Evolutionary conservation across 805 yeast species (phyloP).

Genomic region (Candida xiaguanensis): DNA sequence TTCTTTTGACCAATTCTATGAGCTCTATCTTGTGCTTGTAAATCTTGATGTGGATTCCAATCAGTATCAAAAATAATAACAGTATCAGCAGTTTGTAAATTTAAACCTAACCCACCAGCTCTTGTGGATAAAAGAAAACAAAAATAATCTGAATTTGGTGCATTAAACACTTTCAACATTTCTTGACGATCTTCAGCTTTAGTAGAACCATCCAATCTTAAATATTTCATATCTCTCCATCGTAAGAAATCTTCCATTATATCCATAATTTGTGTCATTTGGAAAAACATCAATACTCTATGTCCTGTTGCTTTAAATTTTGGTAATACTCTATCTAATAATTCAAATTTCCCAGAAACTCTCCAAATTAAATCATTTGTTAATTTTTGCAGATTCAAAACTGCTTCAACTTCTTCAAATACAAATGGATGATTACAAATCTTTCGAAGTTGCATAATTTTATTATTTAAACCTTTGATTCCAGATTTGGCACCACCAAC

Average conservation of each 20-base stretch:
- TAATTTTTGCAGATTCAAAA: conserved; percentile 57
- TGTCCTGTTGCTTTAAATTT: conserved; percentile 74
- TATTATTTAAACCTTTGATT: conserved; percentile 73
- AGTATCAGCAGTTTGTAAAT: conserved; percentile 84
- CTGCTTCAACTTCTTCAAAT: conserved; percentile 74
- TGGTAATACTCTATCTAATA: conserved; percentile 70
- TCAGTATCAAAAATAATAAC: conserved; percentile 84
- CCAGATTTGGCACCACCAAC: conserved; percentile 62
- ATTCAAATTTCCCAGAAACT: conserved; percentile 76
- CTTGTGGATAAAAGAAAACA: conserved; percentile 77
- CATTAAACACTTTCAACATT: conserved; percentile 70
- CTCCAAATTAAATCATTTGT: conserved; percentile 73
- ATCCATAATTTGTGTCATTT: conserved; percentile 88
- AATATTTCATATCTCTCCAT: conserved; percentile 60
- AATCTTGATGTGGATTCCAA: conserved; percentile 91
- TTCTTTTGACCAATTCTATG: conserved; percentile 89
- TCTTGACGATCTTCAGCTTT: conserved; percentile 81
- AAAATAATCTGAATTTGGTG: conserved; percentile 72
- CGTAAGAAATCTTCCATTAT: conserved; percentile 83
- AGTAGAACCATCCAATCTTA: conserved; percentile 79
- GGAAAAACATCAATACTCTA: conserved; percentile 77
- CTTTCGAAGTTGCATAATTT: conserved; percentile 81
- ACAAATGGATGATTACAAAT: conserved; percentile 88
- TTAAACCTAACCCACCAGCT: conserved; percentile 87
- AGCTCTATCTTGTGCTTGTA: conserved; percentile 88